Conservation (phyloP, 75 land plant species). For the Pseudotsuga menziesii region DNA sequence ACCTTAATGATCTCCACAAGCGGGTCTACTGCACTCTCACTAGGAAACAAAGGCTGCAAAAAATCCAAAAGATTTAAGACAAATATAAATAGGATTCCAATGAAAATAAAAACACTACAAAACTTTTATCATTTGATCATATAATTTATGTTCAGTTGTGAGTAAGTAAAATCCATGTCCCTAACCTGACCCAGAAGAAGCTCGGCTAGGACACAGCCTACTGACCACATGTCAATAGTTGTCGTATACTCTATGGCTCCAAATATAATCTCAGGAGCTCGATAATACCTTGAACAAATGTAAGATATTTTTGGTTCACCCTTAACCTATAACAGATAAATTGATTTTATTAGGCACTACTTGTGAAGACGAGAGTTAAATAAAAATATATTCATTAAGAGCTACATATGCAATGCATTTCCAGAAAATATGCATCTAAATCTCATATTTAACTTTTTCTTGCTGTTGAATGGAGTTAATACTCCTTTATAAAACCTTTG, state of each 20-base stretch:
- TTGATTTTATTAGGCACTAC: not conserved
- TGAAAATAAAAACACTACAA: no score
- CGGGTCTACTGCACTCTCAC: no score
- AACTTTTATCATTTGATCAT: not conserved
- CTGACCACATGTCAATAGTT: conserved; percentile 84
- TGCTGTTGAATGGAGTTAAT: no score
- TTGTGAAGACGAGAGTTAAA: not conserved
- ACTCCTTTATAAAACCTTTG: no score
- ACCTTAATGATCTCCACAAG: no score
- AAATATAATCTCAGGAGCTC: conserved; percentile 85
- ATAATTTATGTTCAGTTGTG: not conserved
- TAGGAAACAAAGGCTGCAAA: no score
- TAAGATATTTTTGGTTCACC: conserved; percentile 83
- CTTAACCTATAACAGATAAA: conserved; percentile 33
- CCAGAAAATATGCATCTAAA: not conserved
- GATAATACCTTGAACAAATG: conserved; percentile 78
- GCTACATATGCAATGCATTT: not conserved
- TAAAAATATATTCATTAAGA: no score
- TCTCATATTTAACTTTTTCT: no score
- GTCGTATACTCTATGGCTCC: conserved; percentile 89
- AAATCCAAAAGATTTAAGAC: no score
- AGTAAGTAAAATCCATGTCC: not conserved
- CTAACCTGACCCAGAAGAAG: conserved; percentile 80
- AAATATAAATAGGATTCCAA: not conserved
- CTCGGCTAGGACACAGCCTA: conserved; percentile 86